Evolutionary conservation across 768 basidiomycete species (phyloP).

Genomic region (Tricholoma saponaceum): DNA sequence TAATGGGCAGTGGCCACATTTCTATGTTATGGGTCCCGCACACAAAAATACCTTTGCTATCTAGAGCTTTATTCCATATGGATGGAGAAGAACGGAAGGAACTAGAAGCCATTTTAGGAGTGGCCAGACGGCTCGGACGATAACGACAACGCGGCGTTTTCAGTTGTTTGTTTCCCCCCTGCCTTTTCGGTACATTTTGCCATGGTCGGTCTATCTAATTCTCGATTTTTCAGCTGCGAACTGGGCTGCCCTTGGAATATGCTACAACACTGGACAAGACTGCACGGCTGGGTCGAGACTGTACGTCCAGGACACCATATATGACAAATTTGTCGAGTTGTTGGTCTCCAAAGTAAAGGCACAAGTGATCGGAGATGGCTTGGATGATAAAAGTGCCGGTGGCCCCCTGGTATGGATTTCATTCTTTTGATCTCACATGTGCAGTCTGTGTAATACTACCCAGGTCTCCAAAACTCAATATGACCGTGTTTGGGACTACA

Average conservation of each 20-base stretch:
- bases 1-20: not conserved
- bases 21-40: not conserved
- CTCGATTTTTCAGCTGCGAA: conserved; percentile 58
- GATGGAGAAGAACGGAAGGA: not conserved
- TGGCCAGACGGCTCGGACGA: not conserved
- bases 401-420: conserved; percentile 72
- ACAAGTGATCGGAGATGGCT: conserved; percentile 75
- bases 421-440: not conserved
- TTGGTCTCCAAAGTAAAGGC: conserved; percentile 65
- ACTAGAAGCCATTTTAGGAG: not conserved
- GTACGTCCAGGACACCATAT: conserved; percentile 83
- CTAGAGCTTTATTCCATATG: not conserved
- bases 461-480: conserved; percentile 83
- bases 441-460: not conserved
- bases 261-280: conserved; percentile 89
- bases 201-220: not conserved
- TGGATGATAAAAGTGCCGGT: conserved; percentile 67
- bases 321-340: conserved; percentile 76
- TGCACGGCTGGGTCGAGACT: conserved; percentile 91
- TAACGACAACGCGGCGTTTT: not conserved
- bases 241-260: conserved; percentile 84
- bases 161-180: not conserved
- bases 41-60: not conserved
- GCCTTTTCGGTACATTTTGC: not conserved
- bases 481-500: conserved; percentile 84